Base-by-base conservation (phyloP, 495 filamentous ascomycete species). In the Penicillium dipodomyicola region DNA sequence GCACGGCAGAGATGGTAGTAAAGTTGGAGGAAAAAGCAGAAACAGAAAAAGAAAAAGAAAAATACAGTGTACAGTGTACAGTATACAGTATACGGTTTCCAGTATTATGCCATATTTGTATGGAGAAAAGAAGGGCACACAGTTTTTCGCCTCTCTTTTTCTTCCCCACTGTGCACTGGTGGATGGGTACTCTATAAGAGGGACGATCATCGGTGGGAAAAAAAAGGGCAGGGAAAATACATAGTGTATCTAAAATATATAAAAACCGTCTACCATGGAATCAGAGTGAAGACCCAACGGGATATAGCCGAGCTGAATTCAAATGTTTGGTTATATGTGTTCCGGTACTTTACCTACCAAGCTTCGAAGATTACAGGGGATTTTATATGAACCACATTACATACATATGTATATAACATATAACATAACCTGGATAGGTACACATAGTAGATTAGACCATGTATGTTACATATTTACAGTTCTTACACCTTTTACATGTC, bases 131-230 rank as follows among this genome's bases (percentile, higher is more conserved):
- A 54, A 47, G 53, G 46, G 37, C 59, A 60, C 50, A 59, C 62
- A 59, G 39, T 51, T 42, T 59, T 67, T 51, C 52, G 52, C 42
- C 56, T 65, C 49, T 49, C 27, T 43, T 59, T 59, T 42, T 59
- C 10, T 58, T 62, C 67, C 52, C 66, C 61, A 71, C 65, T 48
- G 29, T 59, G 9, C 29, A 30, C 29, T 30, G 30, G 56, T 67
- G 62, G 67, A 56, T 60, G 54, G 52, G 54, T 56, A 35, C 39
- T 50, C 47, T 51, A 66, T 45, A 54, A 63, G 43, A 52, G 54
- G 60, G 67, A 47, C 61, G 68, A 71, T 71, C 68, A 68, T 65
- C 60, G 48, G 63, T 52, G 58, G 23, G 23, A 25, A 67, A 67
- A 67, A 60, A 52, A 48, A 42, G 45, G 49, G 23, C 41, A 52